These are phyloP conservation scores for Ophiosphaerella herpotricha DNA, from an alignment of 2,329 filamentous ascomycete species.

Conservation along the genomic window DNA sequence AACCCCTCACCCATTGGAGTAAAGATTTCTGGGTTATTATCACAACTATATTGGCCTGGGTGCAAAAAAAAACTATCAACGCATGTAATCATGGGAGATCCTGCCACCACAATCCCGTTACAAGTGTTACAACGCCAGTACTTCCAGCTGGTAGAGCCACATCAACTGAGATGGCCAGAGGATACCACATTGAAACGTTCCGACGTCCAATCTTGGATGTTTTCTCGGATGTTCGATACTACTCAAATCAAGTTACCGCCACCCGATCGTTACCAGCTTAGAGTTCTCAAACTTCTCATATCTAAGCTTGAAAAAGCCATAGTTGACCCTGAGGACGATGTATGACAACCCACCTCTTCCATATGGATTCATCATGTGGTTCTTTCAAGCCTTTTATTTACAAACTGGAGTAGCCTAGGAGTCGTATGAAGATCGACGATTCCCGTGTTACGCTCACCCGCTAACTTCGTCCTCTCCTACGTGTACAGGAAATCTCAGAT, in stretches of 20 bases:
- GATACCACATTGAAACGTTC: conserved; percentile 62
- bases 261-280: conserved; percentile 70
- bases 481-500: conserved; percentile 77
- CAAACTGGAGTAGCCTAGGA: too few relatives aligned
- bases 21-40: background rate
- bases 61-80: background rate
- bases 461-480: conserved; percentile 29
- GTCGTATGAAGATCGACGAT: background rate
- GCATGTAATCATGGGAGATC: conserved; percentile 15
- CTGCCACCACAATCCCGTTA: conserved; percentile 17
- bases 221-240: conserved; percentile 67
- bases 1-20: background rate
- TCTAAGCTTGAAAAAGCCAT: conserved; percentile 73
- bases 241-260: conserved; percentile 61
- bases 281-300: conserved; percentile 74
- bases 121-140: conserved; percentile 71
- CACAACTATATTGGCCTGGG: too few relatives aligned
- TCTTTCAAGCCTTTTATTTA: background rate
- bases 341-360: conserved; percentile 58
- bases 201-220: conserved; percentile 69
- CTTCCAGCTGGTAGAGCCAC: conserved; percentile 71
- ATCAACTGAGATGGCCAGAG: conserved; percentile 67
- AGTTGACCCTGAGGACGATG: conserved; percentile 82
- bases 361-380: conserved; percentile 1
- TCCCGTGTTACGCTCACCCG: background rate